Base-by-base conservation (phyloP, 164 flowering plant species). In the Buxus sempervirens region DNA sequence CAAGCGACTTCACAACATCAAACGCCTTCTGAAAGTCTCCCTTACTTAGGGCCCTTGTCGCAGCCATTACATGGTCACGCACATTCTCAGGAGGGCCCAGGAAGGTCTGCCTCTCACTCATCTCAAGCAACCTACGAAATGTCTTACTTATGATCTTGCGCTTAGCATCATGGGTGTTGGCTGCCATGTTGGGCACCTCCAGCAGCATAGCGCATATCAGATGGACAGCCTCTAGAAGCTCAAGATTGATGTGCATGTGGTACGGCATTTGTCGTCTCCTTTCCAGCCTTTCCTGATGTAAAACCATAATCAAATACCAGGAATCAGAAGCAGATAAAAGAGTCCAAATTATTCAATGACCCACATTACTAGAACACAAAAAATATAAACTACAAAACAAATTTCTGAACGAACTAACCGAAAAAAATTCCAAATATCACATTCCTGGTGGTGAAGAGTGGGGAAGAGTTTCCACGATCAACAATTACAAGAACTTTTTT, bases 221-320 rank as follows among this genome's bases (percentile, higher is more conserved):
- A 77, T 95, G 96, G 7, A 90, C 98, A 53, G 96, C 85, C 78
- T 95, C 98, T 41, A 95, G 76, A 23, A 95, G 93, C 81, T 95
- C 99, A 38, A 92, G 98, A 70, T 92, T 95, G 62, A 92, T 90
- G 77, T 95, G 99, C 99, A 95, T 95, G 75, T 95, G 99, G 75
- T 95, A 95, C 5, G 99, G 99, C 99, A 95, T 90, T 68, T 95
- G 97, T 22, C 97, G 78, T 65, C 96, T 88, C 70, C 97, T 82
- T 73, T 95, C 98, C 69, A 90, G 65, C 74, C 93, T 91, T 78
- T 95, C 98, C 97, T 95, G 84, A 70, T 53, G 24, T 25, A 70
- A 73, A 66, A 56, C 23, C 41, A 64, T 6, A 13, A 56, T 36
- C 16, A 14, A 62, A 21, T 36, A 13, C 9, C 6, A 12, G 7